phyloP scores from a whole-genome alignment of 2,329 filamentous ascomycete genomes.

The Nakataea oryzae region DNA sequence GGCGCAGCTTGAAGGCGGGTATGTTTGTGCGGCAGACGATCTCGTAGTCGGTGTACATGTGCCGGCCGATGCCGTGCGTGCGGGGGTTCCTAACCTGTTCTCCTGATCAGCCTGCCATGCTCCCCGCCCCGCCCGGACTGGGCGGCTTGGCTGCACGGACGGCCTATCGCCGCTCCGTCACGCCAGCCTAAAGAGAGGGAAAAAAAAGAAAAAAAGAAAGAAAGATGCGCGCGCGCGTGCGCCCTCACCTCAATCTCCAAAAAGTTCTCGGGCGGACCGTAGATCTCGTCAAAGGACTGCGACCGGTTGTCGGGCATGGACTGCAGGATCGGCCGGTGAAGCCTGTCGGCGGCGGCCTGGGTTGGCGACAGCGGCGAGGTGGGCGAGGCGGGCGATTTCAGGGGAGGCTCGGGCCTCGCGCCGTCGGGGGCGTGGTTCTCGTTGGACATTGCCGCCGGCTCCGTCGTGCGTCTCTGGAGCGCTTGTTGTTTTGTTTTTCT shows the following conservation, averaged over 20 bases:
- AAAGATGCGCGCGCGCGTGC: constrained; percentile 10
- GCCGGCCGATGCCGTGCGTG: constrained; percentile 86
- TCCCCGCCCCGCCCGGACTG: too few relatives aligned
- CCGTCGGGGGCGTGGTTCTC: neutral
- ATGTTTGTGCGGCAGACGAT: constrained; percentile 98
- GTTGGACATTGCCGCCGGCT: neutral
- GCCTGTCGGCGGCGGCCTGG: constrained; percentile 18
- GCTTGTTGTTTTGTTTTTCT: neutral
- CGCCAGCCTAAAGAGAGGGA: neutral
- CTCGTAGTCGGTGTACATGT: constrained; percentile 99
- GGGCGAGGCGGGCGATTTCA: constrained; percentile 34
- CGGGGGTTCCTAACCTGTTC: constrained; percentile 79
- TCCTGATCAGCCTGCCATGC: neutral
- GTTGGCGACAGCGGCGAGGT: constrained; percentile 35
- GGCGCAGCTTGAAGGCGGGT: constrained; percentile 92
- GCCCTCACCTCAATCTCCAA: constrained; percentile 74
- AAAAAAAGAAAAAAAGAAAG: constrained; percentile 1
- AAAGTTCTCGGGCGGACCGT: constrained; percentile 96
- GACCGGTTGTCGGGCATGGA: constrained; percentile 65
- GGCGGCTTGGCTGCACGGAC: too few relatives aligned
- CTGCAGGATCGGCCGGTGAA: constrained; percentile 48
- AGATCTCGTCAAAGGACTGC: constrained; percentile 98
- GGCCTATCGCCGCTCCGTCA: too few relatives aligned
- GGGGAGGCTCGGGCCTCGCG: neutral
- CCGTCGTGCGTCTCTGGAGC: too few relatives aligned